Percentiles rank a stretch among this genome's conserved stretches.
Conservation (phyloP, 1,284 basidiomycete genomes). For the Fistulina hepatica region DNA sequence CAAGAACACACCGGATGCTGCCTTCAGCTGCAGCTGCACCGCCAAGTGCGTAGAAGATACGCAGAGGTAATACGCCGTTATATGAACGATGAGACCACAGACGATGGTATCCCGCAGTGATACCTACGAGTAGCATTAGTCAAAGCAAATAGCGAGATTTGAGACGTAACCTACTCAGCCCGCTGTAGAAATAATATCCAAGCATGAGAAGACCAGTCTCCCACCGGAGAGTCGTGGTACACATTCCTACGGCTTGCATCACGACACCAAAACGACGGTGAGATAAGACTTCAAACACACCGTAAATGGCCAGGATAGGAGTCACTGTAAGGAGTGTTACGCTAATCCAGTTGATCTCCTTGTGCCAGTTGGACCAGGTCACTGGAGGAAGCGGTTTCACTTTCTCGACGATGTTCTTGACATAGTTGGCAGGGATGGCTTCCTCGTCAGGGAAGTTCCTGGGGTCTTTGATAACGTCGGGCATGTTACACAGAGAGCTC, state of each 20-base stretch:
- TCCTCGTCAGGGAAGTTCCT: too few relatives aligned
- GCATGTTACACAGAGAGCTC: too few relatives aligned
- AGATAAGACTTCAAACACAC: constrained; percentile 45
- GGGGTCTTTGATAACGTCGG: too few relatives aligned
- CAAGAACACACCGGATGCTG: constrained; percentile 67
- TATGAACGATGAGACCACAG: constrained; percentile 78
- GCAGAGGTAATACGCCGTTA: constrained; percentile 59
- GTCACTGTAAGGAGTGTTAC: constrained; percentile 47
- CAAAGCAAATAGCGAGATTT: constrained; percentile 2
- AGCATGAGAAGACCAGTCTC: constrained; percentile 53
- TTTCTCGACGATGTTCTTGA: constrained; percentile 58
- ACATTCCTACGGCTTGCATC: constrained; percentile 2
- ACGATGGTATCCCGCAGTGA: constrained; percentile 66
- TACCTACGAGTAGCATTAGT: constrained; percentile 19
- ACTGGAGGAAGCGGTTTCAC: constrained; percentile 59
- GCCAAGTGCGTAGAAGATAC: constrained; percentile 57
- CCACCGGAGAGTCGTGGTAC: constrained; percentile 20
- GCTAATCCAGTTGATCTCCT: constrained; percentile 54
- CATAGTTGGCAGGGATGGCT: constrained; percentile 60
- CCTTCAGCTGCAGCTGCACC: constrained; percentile 74
- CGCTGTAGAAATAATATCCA: constrained; percentile 67
- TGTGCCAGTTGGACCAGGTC: constrained; percentile 42
- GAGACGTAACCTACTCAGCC: constrained; percentile 40
- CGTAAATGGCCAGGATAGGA: constrained; percentile 53
- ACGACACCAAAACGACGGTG: constrained; percentile 54